Evolutionary conservation across 1,139 yeast genomes (phyloP).

Genomic region (Saccharomyces pastorianus): DNA sequence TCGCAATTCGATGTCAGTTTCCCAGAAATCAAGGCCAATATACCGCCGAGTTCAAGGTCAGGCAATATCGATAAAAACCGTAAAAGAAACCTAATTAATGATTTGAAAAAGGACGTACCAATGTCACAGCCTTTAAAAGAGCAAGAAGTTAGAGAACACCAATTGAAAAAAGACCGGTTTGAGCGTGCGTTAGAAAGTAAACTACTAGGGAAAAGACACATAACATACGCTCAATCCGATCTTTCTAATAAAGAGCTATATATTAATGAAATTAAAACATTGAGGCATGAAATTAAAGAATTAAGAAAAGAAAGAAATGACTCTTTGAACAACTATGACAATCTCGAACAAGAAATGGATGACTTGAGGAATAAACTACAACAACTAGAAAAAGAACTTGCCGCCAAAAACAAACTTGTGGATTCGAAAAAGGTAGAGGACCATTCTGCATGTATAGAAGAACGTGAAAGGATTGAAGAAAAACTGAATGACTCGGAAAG

Average conservation of each 20-base stretch:
- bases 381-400: slow-evolving; percentile 7
- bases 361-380: slow-evolving; percentile 20
- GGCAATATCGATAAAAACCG: slow-evolving; percentile 1
- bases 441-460: slow-evolving; percentile 21
- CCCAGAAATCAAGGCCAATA: slow-evolving; percentile 17
- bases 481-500: neutral
- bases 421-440: slow-evolving; percentile 3
- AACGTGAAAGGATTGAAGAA: slow-evolving; percentile 9
- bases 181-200: slow-evolving; percentile 9
- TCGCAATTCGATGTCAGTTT: slow-evolving; percentile 29
- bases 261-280: slow-evolving; percentile 10
- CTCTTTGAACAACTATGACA: slow-evolving; percentile 13
- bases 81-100: slow-evolving; percentile 14
- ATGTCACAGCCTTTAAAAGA: slow-evolving; percentile 45
- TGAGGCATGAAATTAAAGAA: slow-evolving; percentile 14
- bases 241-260: neutral
- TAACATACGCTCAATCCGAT: neutral
- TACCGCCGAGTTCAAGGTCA: neutral
- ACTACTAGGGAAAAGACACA: neutral
- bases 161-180: slow-evolving; percentile 41
- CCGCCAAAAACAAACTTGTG: neutral
- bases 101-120: slow-evolving; percentile 22
- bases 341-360: slow-evolving; percentile 6
- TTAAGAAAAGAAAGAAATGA: slow-evolving; percentile 15
- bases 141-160: slow-evolving; percentile 45